Percentiles rank a stretch among this genome's conserved stretches.
phyloP scores from a whole-genome alignment of 1,139 yeast genomes.

The Kurtzmaniella natalensis region DNA sequence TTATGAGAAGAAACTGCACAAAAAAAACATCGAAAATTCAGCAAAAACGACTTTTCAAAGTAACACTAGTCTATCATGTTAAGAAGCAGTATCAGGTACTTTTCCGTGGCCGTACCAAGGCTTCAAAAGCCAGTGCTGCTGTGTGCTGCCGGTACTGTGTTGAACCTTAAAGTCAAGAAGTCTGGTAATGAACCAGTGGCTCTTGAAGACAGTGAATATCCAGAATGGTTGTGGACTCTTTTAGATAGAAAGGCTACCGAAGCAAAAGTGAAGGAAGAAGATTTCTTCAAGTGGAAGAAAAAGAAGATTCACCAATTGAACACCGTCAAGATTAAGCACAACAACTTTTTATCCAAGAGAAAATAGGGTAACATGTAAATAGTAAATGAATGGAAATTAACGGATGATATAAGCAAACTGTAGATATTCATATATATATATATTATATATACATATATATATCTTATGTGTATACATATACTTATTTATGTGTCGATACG shows the following conservation, averaged over 20 bases:
- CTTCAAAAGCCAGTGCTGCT: slow-evolving; percentile 27
- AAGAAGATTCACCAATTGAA: slow-evolving; percentile 64
- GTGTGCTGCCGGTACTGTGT: slow-evolving; percentile 71
- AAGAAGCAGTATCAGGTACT: neutral
- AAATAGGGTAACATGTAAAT: slow-evolving; percentile 12
- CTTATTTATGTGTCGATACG: no score
- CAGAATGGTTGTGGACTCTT: slow-evolving; percentile 93
- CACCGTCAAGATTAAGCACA: slow-evolving; percentile 67
- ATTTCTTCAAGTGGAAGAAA: slow-evolving; percentile 65
- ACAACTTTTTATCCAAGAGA: slow-evolving; percentile 65
- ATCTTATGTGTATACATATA: no score
- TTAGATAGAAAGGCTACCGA: slow-evolving; percentile 59
- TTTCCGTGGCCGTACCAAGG: neutral
- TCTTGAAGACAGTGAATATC: slow-evolving; percentile 80
- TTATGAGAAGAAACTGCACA: no score
- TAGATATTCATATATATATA: no score
- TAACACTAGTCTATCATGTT: no score
- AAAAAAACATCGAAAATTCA: no score
- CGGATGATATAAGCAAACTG: neutral
- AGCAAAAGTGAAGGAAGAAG: slow-evolving; percentile 48
- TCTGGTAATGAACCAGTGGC: slow-evolving; percentile 89
- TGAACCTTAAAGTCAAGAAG: slow-evolving; percentile 74
- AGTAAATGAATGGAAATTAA: neutral
- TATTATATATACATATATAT: no score
- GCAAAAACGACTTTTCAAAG: no score